Conservation (phyloP, 176 grass and related monocot genomes). For the Raddia guianensis region DNA sequence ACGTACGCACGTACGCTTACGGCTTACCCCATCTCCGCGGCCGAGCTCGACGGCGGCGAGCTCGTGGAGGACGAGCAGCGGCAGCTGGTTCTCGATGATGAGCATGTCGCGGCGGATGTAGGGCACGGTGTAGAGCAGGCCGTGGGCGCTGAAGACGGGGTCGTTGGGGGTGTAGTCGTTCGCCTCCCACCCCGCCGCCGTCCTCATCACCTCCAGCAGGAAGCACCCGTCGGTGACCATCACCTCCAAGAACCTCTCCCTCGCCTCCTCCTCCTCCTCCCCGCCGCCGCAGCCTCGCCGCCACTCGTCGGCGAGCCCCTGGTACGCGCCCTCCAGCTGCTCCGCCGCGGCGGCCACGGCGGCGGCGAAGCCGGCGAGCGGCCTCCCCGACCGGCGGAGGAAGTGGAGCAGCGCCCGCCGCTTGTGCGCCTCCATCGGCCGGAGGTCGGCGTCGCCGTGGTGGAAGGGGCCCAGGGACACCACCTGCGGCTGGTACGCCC, state of each 20-base stretch:
- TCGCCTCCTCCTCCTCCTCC: neutral
- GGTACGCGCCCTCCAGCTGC: constrained; percentile 53
- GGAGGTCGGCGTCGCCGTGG: constrained; percentile 46
- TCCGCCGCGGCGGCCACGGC: constrained; percentile 30
- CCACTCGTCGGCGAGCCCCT: constrained; percentile 55
- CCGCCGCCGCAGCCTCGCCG: neutral
- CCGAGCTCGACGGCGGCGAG: constrained; percentile 55
- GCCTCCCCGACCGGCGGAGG: constrained; percentile 49
- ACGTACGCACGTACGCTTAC: no score
- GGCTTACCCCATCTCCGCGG: constrained; percentile 35
- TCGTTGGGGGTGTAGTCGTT: constrained; percentile 65
- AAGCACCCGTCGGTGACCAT: constrained; percentile 84
- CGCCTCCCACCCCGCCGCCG: constrained; percentile 30
- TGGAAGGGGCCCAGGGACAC: constrained; percentile 82
- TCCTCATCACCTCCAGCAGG: constrained; percentile 78
- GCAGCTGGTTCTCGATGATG: constrained; percentile 88
- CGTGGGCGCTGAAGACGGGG: constrained; percentile 73
- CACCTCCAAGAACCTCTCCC: constrained; percentile 50
- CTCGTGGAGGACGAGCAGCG: constrained; percentile 60
- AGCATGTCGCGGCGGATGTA: constrained; percentile 82
- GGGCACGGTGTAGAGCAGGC: constrained; percentile 66
- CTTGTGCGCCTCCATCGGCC: constrained; percentile 80
- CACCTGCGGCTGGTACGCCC: constrained; percentile 72
- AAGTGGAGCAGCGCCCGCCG: constrained; percentile 64
- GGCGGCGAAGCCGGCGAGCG: constrained; percentile 43